Percentiles rank a stretch among this genome's conserved stretches.
These are phyloP conservation scores for Fusarium siculi DNA, from an alignment of 2,329 filamentous ascomycete genomes.

Conservation along the genomic window DNA sequence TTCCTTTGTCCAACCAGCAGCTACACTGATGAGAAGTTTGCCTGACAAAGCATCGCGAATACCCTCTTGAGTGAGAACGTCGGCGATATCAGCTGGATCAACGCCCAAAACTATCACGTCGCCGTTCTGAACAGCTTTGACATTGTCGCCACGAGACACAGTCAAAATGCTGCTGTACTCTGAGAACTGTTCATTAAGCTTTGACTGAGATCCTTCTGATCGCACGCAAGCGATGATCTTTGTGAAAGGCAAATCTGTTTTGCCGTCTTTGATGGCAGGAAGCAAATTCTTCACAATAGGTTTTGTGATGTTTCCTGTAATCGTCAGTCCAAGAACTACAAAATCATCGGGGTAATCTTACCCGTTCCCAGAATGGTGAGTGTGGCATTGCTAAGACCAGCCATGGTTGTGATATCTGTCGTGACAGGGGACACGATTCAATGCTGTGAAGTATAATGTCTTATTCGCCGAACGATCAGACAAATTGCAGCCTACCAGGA, in stretches of 20 bases:
- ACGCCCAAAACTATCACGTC: slow-evolving; percentile 58
- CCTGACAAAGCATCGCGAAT: slow-evolving; percentile 52
- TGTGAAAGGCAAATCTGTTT: slow-evolving; percentile 35
- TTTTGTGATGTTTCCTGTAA: slow-evolving; percentile 47
- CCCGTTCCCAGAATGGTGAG: slow-evolving; percentile 43
- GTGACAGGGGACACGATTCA: neutral
- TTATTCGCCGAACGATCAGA: neutral
- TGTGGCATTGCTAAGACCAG: slow-evolving; percentile 28
- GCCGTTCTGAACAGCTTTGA: slow-evolving; percentile 49
- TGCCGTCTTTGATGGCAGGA: slow-evolving; percentile 3
- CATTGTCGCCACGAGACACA: slow-evolving; percentile 48
- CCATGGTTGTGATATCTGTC: slow-evolving; percentile 21
- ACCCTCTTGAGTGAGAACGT: slow-evolving; percentile 50
- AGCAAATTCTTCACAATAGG: slow-evolving; percentile 44
- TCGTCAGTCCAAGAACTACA: neutral
- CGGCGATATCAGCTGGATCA: slow-evolving; percentile 57
- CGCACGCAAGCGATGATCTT: slow-evolving; percentile 46
- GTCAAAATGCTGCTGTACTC: slow-evolving; percentile 20
- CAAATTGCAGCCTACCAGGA: no score
- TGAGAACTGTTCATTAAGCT: slow-evolving; percentile 37
- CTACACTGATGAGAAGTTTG: slow-evolving; percentile 63
- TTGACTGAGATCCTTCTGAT: slow-evolving; percentile 39
- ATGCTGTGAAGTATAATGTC: neutral
- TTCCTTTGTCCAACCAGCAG: slow-evolving; percentile 59
- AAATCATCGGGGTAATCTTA: neutral